phyloP scores from a whole-genome alignment of 2,329 filamentous ascomycete species.

The Hymenoscyphus scutula region DNA sequence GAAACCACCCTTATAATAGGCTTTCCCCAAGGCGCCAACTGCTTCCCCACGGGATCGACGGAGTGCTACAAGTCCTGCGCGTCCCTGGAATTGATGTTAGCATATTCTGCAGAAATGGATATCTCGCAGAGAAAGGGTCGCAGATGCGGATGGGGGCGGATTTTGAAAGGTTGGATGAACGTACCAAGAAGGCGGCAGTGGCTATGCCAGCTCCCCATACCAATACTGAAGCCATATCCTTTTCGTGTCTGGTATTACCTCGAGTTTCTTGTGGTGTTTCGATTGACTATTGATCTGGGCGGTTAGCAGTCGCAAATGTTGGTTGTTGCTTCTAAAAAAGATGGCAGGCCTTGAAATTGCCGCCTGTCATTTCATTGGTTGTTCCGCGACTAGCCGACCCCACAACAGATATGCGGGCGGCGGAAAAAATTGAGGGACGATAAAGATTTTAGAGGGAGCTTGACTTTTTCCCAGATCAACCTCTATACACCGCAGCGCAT shows the following conservation, averaged over 20 bases:
- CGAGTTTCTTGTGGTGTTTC: neutral
- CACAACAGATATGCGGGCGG: slow-evolving; percentile 19
- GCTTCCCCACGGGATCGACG: slow-evolving; percentile 73
- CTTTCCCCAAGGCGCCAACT: slow-evolving; percentile 77
- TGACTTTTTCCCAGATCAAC: neutral
- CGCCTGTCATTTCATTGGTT: neutral
- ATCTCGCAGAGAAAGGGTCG: neutral
- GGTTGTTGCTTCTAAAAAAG: neutral
- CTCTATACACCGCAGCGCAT: slow-evolving; percentile 15
- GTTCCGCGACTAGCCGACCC: neutral
- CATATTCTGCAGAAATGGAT: neutral
- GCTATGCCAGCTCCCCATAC: slow-evolving; percentile 60
- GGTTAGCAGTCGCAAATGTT: neutral
- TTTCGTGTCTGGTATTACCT: neutral
- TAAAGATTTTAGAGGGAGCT: slow-evolving; percentile 5
- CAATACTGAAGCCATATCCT: slow-evolving; percentile 56
- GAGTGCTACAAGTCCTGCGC: slow-evolving; percentile 86
- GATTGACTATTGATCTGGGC: neutral
- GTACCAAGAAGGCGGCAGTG: slow-evolving; percentile 64
- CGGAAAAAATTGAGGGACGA: neutral
- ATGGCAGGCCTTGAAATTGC: neutral
- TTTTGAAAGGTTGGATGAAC: slow-evolving; percentile 22
- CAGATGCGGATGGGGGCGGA: neutral
- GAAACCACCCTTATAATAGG: slow-evolving; percentile 99
- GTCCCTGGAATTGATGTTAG: slow-evolving; percentile 58